Percentiles rank a stretch among this genome's conserved stretches.
These are phyloP conservation scores for Lenwebbia sp. DNA, from an alignment of 345 rosid genomes.

Conservation along the genomic window DNA sequence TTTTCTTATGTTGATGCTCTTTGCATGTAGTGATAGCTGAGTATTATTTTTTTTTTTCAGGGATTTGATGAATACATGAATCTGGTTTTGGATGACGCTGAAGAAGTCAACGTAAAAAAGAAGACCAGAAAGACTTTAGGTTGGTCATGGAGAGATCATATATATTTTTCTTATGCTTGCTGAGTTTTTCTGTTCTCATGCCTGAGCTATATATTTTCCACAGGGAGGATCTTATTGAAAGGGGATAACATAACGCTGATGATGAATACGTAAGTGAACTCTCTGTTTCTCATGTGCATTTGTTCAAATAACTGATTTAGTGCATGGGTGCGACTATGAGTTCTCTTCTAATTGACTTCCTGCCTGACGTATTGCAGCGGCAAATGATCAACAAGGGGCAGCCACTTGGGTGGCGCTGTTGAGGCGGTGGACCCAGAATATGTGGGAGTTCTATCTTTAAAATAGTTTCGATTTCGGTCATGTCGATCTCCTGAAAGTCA, in stretches of 20 bases:
- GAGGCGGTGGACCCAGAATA: not conserved
- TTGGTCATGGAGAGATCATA: conserved; percentile 6
- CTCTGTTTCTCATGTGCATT: not conserved
- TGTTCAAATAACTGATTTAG: not conserved
- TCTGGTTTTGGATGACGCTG: conserved; percentile 91
- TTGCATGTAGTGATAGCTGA: not conserved
- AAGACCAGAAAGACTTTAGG: conserved; percentile 79
- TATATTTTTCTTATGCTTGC: not conserved
- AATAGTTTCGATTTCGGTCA: not conserved
- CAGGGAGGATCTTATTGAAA: conserved; percentile 90
- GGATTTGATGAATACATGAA: conserved; percentile 99
- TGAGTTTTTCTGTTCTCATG: not conserved
- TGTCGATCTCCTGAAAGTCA: not conserved
- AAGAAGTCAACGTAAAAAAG: conserved; percentile 85
- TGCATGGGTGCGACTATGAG: not conserved
- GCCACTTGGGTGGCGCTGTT: not conserved
- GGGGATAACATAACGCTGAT: conserved; percentile 90
- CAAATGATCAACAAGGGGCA: conserved; percentile 21
- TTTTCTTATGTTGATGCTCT: not conserved
- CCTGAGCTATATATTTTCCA: not conserved
- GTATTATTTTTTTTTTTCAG: conserved; percentile 10
- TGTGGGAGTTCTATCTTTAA: not conserved
- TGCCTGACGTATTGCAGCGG: conserved; percentile 24
- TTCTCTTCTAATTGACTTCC: not conserved
- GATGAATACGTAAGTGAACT: conserved; percentile 70